phyloP scores from a whole-genome alignment of 805 yeast genomes.

The Wickerhamiella slavikovae region DNA sequence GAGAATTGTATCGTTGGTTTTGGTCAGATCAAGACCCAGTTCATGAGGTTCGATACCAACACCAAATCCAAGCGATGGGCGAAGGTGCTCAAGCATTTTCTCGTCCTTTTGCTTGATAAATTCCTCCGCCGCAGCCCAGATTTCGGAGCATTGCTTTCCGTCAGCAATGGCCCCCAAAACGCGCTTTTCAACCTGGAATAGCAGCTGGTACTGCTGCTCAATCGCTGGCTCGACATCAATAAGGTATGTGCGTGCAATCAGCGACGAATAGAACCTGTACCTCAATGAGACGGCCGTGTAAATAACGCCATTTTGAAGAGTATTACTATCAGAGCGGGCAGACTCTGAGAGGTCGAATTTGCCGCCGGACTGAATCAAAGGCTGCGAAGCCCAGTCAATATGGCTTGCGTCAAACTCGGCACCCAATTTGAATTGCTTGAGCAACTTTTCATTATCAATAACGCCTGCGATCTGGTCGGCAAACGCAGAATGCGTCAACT shows the following conservation, averaged over 20 bases:
- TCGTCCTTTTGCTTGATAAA: constrained; percentile 43
- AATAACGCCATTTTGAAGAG: constrained; percentile 58
- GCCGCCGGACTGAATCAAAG: constrained; percentile 77
- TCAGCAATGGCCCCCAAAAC: constrained; percentile 41
- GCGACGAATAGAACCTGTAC: constrained; percentile 76
- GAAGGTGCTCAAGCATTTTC: constrained; percentile 35
- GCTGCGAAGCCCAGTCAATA: constrained; percentile 86
- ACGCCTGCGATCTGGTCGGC: constrained; percentile 61
- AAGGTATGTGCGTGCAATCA: constrained; percentile 68
- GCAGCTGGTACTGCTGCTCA: constrained; percentile 59
- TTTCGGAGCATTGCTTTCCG: constrained; percentile 45
- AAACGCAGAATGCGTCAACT: constrained; percentile 49
- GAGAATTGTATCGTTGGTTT: constrained; percentile 47
- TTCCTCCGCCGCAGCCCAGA: constrained; percentile 43
- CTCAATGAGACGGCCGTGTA: constrained; percentile 69
- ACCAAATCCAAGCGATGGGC: constrained; percentile 71
- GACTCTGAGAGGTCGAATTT: constrained; percentile 67
- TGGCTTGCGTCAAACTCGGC: constrained; percentile 54
- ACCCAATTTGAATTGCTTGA: constrained; percentile 35
- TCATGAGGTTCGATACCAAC: constrained; percentile 84
- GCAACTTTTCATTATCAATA: constrained; percentile 60
- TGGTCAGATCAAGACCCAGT: constrained; percentile 47
- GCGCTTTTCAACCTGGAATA: constrained; percentile 47
- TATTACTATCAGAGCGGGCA: constrained; percentile 49
- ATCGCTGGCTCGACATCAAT: constrained; percentile 72